These are phyloP conservation scores for Bocquillonia castaneifolia DNA, from an alignment of 441 rosid genomes.

Conservation along the genomic window DNA sequence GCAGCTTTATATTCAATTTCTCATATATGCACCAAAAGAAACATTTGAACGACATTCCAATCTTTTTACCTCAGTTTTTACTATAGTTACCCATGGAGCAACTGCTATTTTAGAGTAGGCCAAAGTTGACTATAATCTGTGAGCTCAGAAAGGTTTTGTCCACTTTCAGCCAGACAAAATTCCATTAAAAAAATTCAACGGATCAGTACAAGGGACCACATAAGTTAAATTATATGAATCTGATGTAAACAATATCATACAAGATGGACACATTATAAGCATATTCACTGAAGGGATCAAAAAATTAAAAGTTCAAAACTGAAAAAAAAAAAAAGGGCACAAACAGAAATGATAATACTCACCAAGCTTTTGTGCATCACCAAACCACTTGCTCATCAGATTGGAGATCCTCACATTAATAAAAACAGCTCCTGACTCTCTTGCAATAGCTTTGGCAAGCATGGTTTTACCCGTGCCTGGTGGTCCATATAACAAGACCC, in stretches of 20 bases:
- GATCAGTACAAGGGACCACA: neutral
- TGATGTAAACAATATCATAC: too few relatives aligned
- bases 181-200: neutral
- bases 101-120: neutral
- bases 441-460: conserved; percentile 97
- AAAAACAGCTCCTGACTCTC: conserved; percentile 91
- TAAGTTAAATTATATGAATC: neutral
- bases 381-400: conserved; percentile 99
- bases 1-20: neutral
- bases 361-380: conserved; percentile 99
- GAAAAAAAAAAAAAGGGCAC: neutral
- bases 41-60: neutral
- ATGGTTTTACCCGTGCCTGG: conserved; percentile 99
- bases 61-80: neutral
- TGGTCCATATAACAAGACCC: conserved; percentile 87
- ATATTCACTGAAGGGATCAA: too few relatives aligned
- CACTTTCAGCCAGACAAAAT: neutral
- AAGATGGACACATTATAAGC: too few relatives aligned
- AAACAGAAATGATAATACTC: conserved; percentile 29
- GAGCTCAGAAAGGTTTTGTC: neutral
- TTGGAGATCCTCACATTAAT: conserved; percentile 80
- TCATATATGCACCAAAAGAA: neutral
- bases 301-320: neutral
- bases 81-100: neutral
- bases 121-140: neutral